Evolutionary conservation across 2,329 filamentous ascomycete species (phyloP), one percentile per base, ranked within the genome.

Genomic region (Pleomassaria siparia): DNA sequence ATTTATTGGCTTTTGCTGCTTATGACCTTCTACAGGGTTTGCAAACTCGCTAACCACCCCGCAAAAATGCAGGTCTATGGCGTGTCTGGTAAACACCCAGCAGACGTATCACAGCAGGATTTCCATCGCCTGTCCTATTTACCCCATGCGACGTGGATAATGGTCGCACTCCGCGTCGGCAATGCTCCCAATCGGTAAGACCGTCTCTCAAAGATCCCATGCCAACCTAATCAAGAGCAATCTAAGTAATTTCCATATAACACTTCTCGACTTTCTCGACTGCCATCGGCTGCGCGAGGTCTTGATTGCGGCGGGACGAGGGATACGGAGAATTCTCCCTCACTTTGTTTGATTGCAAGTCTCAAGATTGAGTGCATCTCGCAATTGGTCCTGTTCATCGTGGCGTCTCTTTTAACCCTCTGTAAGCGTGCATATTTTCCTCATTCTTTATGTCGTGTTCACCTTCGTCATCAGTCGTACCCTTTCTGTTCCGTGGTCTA

Each of bases 151-250:
- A 54, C 54, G 42, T 54, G 52, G 49, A 37, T 37, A 20, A 13
- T 37, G 35, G 35, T 57, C 44, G 55, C 60, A 46, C 47, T 58
- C 51, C 52, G 53, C 49, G 40, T 59, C 48, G 53, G 58, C 47
- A 43, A 37, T 40, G 40, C 43, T 56, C 50, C 60, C 55, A 63
- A 62, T 62, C 51, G 55, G 58, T 53, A 58, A 46, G 42, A 52
- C 28, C 29, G 18, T 43, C 45, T 50, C 44, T 49, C 51, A 43
- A 58, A 54, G 49, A 41, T 49, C 49, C 50, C 51, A 53, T 56
- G 51, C 46, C 40, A 45, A 47, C 47, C 51, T 60, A 64, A 68
- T 64, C 51, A 64, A 67, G 40, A 39, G 49, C 51, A 68, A 67
- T 66, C 35, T 66, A 66, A 49, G 51, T 60, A 63, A 44, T 56